Conservation (phyloP, 2,329 filamentous ascomycete genomes). For the Parasarocladium wereldwijsianum region DNA sequence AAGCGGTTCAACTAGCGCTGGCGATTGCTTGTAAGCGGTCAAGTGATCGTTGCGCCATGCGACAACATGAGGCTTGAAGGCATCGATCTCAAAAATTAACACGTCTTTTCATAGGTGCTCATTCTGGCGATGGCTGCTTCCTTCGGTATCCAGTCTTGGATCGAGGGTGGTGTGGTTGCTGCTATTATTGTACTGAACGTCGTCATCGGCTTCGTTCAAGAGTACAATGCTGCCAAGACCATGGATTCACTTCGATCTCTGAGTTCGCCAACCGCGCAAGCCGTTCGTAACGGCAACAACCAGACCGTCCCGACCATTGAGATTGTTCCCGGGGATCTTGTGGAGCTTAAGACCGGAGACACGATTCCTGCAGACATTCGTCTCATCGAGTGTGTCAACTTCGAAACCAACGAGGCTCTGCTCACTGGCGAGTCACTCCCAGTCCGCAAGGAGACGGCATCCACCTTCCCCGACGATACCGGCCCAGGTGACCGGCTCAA, state of each 20-base stretch:
- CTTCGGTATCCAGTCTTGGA: conserved; percentile 36
- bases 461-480: conserved; percentile 21
- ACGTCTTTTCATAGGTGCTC: conserved; percentile 21
- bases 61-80: conserved; percentile 1
- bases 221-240: conserved; percentile 24
- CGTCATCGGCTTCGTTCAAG: conserved; percentile 29
- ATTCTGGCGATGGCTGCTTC: conserved; percentile 43
- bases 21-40: conserved; percentile 1
- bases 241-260: conserved; percentile 24
- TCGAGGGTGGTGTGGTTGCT: conserved; percentile 36
- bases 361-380: conserved; percentile 41
- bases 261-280: conserved; percentile 20
- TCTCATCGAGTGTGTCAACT: conserved; percentile 40
- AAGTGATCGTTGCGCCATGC: too few species aligned
- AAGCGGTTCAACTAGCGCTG: neutral
- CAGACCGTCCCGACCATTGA: conserved; percentile 17
- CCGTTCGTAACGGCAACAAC: conserved; percentile 21
- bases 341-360: conserved; percentile 33
- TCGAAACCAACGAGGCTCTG: conserved; percentile 47
- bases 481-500: conserved; percentile 38
- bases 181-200: conserved; percentile 38
- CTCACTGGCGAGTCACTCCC: conserved; percentile 47
- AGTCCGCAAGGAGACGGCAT: conserved; percentile 30
- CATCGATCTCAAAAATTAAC: conserved; percentile 1
- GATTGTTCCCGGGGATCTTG: conserved; percentile 42